Evolutionary conservation across 2,329 filamentous ascomycete genomes (phyloP), one percentile per base, ranked within the genome.

Genomic region (Eutypa lata): DNA sequence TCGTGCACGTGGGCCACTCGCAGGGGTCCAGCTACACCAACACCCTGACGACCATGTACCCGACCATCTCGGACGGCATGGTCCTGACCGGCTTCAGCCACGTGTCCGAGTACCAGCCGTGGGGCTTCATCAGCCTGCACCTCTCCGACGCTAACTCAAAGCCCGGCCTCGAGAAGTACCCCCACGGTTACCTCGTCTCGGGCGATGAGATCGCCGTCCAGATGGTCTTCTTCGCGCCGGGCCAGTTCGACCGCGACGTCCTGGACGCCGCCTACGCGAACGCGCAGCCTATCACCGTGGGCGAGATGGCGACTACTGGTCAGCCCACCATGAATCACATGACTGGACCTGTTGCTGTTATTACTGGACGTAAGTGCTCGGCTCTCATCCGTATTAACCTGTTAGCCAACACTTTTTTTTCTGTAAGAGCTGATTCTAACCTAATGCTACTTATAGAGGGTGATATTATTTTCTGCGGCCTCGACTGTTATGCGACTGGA

Each of bases 1-100:
- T 83, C 22, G 71, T 84, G 7, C 84, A 88, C 63, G 73, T 85
- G 16, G 85, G 84, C 13, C 84, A 88, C 71, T 84, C 80, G 0
- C 87, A 84, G 59, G 85, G 85, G 31, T 83, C 82, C 0, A 68
- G 77, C 6, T 79, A 83, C 59, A 80, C 77, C 2, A 85, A 83
- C 66, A 75, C 70, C 47, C 72, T 88, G 22, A 77, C 79, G 8
- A 73, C 74, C 47, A 64, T 71, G 53, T 71, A 82, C 35, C 35
- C 35, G 1, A 62, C 73, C 50, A 70, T 81, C 53, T 82, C 78
- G 37, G 78, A 87, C 55, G 82, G 77, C 37, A 72, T 87, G 37
- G 68, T 85, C 48, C 73, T 88, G 6, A 86, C 83, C 1, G 84
- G 84, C 1, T 88, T 82, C 68, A 76, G 76, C 16, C 73, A 76